Evolutionary conservation across 805 yeast genomes (phyloP).

Genomic region (Kregervanrija delftensis): DNA sequence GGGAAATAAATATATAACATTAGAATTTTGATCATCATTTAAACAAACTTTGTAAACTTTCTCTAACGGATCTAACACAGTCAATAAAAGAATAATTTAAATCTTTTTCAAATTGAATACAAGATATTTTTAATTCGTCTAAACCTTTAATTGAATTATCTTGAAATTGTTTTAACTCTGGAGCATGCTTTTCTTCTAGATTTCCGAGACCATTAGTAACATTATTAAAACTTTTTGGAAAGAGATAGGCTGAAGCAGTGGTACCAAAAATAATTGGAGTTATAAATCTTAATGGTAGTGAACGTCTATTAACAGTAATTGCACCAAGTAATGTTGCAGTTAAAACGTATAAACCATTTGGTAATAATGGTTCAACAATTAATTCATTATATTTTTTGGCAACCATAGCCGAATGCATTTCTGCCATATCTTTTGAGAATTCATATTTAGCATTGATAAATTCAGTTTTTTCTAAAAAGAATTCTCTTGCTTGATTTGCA

Average conservation of each 20-base stretch:
- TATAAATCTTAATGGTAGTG: conserved; percentile 42
- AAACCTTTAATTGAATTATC: conserved; percentile 7
- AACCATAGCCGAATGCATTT: conserved; percentile 34
- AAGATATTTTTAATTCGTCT: background rate
- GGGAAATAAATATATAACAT: too few species aligned
- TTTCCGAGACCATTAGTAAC: conserved; percentile 20
- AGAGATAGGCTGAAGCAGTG: conserved; percentile 34
- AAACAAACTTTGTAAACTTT: background rate
- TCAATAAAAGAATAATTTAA: conserved; percentile 8
- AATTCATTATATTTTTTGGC: conserved; percentile 26
- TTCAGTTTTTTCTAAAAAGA: conserved; percentile 31
- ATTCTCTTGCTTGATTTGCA: conserved; percentile 33
- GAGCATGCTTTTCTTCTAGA: conserved; percentile 31
- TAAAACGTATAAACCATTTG: conserved; percentile 45
- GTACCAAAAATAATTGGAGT: conserved; percentile 47
- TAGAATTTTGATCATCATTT: too few species aligned
- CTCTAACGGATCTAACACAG: conserved; percentile 7
- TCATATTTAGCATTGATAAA: conserved; percentile 35
- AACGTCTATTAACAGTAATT: conserved; percentile 40
- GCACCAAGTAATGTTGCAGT: conserved; percentile 54
- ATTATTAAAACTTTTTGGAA: conserved; percentile 44
- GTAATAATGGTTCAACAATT: conserved; percentile 49
- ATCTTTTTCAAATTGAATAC: background rate
- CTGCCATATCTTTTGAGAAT: conserved; percentile 40
- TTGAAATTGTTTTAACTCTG: conserved; percentile 28